These are phyloP conservation scores for Gnomoniopsis smithogilvyi DNA, from an alignment of 2,329 filamentous ascomycete species.

Conservation along the genomic window DNA sequence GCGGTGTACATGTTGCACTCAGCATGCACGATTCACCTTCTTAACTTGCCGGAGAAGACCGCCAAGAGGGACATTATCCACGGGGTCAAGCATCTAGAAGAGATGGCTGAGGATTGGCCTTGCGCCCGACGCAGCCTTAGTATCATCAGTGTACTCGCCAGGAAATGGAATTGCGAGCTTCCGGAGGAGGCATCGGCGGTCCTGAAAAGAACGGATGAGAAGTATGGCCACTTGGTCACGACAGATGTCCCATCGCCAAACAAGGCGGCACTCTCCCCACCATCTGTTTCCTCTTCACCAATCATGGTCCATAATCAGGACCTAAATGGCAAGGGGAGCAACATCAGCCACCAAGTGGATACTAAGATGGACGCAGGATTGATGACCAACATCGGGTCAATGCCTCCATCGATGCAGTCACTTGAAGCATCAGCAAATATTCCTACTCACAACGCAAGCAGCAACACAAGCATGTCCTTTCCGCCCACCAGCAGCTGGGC, in stretches of 20 bases:
- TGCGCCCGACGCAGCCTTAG: constrained; percentile 81
- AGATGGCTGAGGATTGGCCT: constrained; percentile 93
- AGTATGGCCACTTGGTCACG: constrained; percentile 70
- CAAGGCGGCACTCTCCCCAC: constrained; percentile 27
- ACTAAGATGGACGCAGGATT: constrained; percentile 19
- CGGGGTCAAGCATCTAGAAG: constrained; percentile 86
- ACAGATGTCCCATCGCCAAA: constrained; percentile 58
- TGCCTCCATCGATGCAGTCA: constrained; percentile 22
- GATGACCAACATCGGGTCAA: constrained; percentile 22
- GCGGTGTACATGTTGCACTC: constrained; percentile 94
- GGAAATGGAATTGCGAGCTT: constrained; percentile 86
- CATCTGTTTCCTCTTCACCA: constrained; percentile 24
- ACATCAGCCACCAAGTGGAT: constrained; percentile 27
- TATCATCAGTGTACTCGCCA: constrained; percentile 78
- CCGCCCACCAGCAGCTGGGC: constrained; percentile 22
- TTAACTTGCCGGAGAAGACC: constrained; percentile 90
- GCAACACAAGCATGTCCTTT: constrained; percentile 1
- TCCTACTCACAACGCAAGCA: constrained; percentile 16
- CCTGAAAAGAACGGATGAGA: constrained; percentile 74
- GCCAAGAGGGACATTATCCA: constrained; percentile 87
- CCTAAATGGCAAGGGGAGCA: constrained; percentile 33
- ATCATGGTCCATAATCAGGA: constrained; percentile 21
- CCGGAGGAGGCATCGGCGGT: constrained; percentile 78
- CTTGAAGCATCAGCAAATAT: constrained; percentile 11
- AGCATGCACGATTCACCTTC: constrained; percentile 88